Evolutionary conservation across 2,329 filamentous ascomycete species (phyloP).

Genomic region (Ceratocystis papillata): DNA sequence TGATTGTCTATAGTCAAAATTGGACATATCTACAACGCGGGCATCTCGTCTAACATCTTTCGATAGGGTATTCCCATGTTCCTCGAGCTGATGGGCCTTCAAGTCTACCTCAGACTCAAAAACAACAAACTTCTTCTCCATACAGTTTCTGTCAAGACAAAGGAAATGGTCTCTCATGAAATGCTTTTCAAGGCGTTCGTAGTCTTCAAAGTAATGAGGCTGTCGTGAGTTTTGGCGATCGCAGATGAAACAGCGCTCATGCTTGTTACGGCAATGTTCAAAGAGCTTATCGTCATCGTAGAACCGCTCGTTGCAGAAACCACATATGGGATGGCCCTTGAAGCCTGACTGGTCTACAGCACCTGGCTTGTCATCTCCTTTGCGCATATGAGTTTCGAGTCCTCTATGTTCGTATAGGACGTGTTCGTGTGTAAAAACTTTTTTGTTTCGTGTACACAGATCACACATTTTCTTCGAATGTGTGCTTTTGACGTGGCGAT

Average conservation of each 20-base stretch:
- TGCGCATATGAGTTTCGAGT: constrained; percentile 75
- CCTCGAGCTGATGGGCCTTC: constrained; percentile 80
- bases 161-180: constrained; percentile 80
- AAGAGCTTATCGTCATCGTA: constrained; percentile 95
- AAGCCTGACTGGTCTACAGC: constrained; percentile 89
- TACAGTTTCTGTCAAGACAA: constrained; percentile 73
- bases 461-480: constrained; percentile 89
- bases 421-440: constrained; percentile 96
- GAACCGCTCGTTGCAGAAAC: constrained; percentile 82
- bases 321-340: constrained; percentile 87
- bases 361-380: constrained; percentile 83
- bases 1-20: constrained; percentile 66
- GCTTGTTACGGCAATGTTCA: constrained; percentile 82
- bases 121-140: constrained; percentile 96
- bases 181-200: constrained; percentile 73
- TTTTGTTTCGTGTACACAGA: constrained; percentile 84
- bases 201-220: constrained; percentile 86
- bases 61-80: constrained; percentile 67
- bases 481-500: constrained; percentile 66
- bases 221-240: constrained; percentile 59
- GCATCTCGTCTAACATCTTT: constrained; percentile 79
- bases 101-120: constrained; percentile 92
- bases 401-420: constrained; percentile 76
- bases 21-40: constrained; percentile 72
- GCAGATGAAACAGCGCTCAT: constrained; percentile 91